phyloP scores from a whole-genome alignment of 2,329 filamentous ascomycete species.

The Botryotinia narcissicola region DNA sequence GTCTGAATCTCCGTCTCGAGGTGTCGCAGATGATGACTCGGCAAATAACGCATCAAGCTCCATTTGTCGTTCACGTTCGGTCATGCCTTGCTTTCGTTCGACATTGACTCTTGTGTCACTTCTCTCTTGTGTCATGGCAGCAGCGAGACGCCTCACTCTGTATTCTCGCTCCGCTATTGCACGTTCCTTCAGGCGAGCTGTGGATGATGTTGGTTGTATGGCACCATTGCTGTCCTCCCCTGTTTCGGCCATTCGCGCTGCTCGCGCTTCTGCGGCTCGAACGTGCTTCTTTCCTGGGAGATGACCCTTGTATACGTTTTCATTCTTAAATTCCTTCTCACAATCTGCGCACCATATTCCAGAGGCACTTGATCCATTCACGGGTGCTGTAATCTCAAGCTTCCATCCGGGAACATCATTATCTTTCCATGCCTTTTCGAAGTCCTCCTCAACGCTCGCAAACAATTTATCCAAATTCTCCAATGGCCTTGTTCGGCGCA shows the following conservation, averaged over 20 bases:
- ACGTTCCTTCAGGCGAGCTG: slow-evolving; percentile 71
- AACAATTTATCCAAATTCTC: slow-evolving; percentile 83
- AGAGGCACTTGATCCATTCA: slow-evolving; percentile 46
- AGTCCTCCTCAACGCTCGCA: slow-evolving; percentile 74
- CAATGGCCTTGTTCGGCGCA: slow-evolving; percentile 78
- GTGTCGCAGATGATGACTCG: slow-evolving; percentile 46
- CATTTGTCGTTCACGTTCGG: slow-evolving; percentile 89
- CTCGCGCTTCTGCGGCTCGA: slow-evolving; percentile 70
- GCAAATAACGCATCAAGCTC: slow-evolving; percentile 85
- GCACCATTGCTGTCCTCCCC: slow-evolving; percentile 31
- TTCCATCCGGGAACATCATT: slow-evolving; percentile 80
- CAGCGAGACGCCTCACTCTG: slow-evolving; percentile 74
- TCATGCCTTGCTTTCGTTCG: slow-evolving; percentile 96
- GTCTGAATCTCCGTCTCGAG: slow-evolving; percentile 50
- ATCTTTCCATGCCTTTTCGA: slow-evolving; percentile 77
- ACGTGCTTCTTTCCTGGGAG: slow-evolving; percentile 90
- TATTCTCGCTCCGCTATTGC: slow-evolving; percentile 88
- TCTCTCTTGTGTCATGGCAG: slow-evolving; percentile 81
- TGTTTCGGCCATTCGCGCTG: slow-evolving; percentile 46
- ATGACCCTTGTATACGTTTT: slow-evolving; percentile 90
- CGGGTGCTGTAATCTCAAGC: slow-evolving; percentile 44
- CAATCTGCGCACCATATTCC: slow-evolving; percentile 89
- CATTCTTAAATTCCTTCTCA: slow-evolving; percentile 91
- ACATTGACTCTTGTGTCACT: slow-evolving; percentile 91
- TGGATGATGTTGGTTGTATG: slow-evolving; percentile 37